These are phyloP conservation scores for Pseudogymnoascus sp. DNA, from an alignment of 2,329 filamentous ascomycete species.

Conservation along the genomic window DNA sequence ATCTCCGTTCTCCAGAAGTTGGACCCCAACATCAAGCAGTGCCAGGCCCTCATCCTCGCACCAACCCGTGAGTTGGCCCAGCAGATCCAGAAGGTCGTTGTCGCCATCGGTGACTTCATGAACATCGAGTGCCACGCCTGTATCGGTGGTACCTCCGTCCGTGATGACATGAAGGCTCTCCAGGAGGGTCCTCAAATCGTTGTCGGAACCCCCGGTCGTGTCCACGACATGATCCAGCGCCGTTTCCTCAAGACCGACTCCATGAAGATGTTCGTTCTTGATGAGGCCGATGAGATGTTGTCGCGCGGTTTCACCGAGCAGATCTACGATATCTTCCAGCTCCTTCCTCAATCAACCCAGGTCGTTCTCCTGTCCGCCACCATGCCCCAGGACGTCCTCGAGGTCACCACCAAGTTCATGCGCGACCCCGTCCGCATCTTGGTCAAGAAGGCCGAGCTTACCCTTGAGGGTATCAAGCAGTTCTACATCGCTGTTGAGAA, in stretches of 20 bases:
- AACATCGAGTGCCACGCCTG: constrained; percentile 98
- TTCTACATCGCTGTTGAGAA: constrained; percentile 99
- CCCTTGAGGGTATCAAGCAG: constrained; percentile 99
- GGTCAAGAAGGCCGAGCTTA: constrained; percentile 99
- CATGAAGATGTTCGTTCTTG: constrained; percentile 99
- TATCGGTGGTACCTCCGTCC: constrained; percentile 96
- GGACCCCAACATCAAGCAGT: constrained; percentile 87
- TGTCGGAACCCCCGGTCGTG: constrained; percentile 95
- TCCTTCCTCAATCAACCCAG: constrained; percentile 95
- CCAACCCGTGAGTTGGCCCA: constrained; percentile 97
- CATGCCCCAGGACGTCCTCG: constrained; percentile 97
- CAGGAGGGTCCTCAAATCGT: constrained; percentile 95
- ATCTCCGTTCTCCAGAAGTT: constrained; percentile 99
- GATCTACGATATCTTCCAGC: constrained; percentile 99
- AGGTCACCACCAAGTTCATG: constrained; percentile 99
- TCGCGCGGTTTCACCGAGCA: constrained; percentile 99
- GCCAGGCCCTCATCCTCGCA: constrained; percentile 95
- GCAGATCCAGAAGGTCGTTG: constrained; percentile 98
- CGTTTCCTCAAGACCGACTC: constrained; percentile 92
- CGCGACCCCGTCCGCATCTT: constrained; percentile 97
- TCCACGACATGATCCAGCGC: constrained; percentile 99
- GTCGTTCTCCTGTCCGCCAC: constrained; percentile 96
- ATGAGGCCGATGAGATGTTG: constrained; percentile 99
- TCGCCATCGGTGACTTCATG: constrained; percentile 99
- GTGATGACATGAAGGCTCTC: constrained; percentile 97